Evolutionary conservation across 2,329 filamentous ascomycete species (phyloP), one percentile per base, ranked within the genome.

Genomic region (Ilyonectria sp.): DNA sequence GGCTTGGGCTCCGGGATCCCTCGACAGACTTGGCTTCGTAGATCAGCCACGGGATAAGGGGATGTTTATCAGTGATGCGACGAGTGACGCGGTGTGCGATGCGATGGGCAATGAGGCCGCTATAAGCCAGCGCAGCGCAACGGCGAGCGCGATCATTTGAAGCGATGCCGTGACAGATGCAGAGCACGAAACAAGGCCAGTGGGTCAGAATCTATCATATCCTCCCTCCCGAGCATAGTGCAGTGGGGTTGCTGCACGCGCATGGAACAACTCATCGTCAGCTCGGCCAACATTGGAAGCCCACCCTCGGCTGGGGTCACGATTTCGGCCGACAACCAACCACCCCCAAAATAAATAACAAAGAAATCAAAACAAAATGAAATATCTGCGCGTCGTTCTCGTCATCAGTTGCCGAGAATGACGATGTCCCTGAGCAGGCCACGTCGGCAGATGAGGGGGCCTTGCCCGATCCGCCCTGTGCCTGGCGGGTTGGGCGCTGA

Each of bases 261-360:
- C 43, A 50, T 61, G 52, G 63, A 55, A 60, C 63, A 66, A 58
- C 63, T 43, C 63, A 61, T 61, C 53, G 37, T 54, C 52, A 21
- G 47, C 50, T 53, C 31, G 15, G 11, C 17, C 31, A 53, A 31
- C 26, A 53, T 44, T 56, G 19, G 31, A 43, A 62, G 60, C 35
- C 10, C 37, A 17, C 44, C 23, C 10, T 19, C 53, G 37, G 17
- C 37, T 46, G 44, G 44, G 19, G 50, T 19, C 37, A 55, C 50
- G 50, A 61, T 55, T 35, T 47, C 26, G 2, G 50, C 58, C 46
- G 44, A 56, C 19, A 56, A 19, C 62, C 57, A 62, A 62, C 58
- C 53, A 61, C 63, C 46, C 50, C 37, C 21, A 21, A 53, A 49
- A 58, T 58, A 62, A 54, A 49, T 23, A 52, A 37, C 40, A 35